Conservation (phyloP, 2,329 filamentous ascomycete genomes). For the Colletotrichum nymphaeae region DNA sequence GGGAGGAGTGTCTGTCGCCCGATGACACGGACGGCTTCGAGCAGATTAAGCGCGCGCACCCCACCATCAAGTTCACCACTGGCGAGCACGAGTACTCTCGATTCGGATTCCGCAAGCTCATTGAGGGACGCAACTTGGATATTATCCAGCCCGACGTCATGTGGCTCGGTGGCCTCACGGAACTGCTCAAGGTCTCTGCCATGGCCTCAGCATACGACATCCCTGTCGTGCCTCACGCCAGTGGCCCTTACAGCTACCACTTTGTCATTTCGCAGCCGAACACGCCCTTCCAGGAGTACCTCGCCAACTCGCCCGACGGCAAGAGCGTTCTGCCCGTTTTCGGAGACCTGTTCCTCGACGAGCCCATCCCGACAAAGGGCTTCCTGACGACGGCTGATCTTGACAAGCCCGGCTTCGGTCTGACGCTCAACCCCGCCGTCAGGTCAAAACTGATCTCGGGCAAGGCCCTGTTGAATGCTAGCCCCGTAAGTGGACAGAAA, state of each 20-base stretch:
- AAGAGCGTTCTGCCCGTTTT: slow-evolving; percentile 92
- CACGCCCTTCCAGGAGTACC: slow-evolving; percentile 94
- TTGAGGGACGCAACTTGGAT: slow-evolving; percentile 91
- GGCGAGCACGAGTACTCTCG: slow-evolving; percentile 96
- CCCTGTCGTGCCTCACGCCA: slow-evolving; percentile 94
- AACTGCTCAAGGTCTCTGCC: slow-evolving; percentile 88
- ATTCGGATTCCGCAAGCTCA: slow-evolving; percentile 93
- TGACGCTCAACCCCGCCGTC: slow-evolving; percentile 85
- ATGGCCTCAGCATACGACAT: slow-evolving; percentile 95
- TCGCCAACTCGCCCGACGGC: slow-evolving; percentile 92
- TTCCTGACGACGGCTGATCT: slow-evolving; percentile 83
- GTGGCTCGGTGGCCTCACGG: slow-evolving; percentile 95
- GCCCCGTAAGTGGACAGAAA: slow-evolving; percentile 41
- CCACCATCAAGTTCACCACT: slow-evolving; percentile 92
- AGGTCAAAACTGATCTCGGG: slow-evolving; percentile 79
- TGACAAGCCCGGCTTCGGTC: slow-evolving; percentile 90
- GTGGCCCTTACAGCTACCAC: slow-evolving; percentile 94
- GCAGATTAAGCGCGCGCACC: slow-evolving; percentile 90
- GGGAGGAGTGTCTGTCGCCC: slow-evolving; percentile 92
- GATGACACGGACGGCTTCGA: slow-evolving; percentile 94
- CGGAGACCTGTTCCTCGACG: slow-evolving; percentile 89
- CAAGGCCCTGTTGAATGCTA: slow-evolving; percentile 76
- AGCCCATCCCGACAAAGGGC: slow-evolving; percentile 87
- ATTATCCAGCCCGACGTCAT: slow-evolving; percentile 97
- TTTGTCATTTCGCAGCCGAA: slow-evolving; percentile 95